phyloP scores from a whole-genome alignment of 2,329 filamentous ascomycete species.

The Aspergillus sp. region DNA sequence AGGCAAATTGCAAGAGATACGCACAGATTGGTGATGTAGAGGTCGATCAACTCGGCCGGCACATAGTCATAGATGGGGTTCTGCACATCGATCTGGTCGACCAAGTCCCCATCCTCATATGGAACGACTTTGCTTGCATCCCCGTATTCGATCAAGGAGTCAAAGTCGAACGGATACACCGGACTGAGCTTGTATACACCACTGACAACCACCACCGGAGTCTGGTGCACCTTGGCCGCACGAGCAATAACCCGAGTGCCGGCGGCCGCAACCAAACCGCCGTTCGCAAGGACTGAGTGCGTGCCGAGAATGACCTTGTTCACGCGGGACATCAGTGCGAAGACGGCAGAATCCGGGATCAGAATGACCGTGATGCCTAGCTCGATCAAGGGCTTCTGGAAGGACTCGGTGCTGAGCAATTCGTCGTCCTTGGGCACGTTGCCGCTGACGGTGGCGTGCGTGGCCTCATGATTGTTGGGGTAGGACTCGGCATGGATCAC shows the following conservation, averaged over 20 bases:
- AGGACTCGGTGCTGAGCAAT: constrained; percentile 45
- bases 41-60: constrained; percentile 63
- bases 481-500: constrained; percentile 76
- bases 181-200: constrained; percentile 94
- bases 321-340: constrained; percentile 90
- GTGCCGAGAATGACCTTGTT: constrained; percentile 93
- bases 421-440: constrained; percentile 49
- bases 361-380: constrained; percentile 79
- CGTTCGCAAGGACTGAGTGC: constrained; percentile 82
- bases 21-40: constrained; percentile 74
- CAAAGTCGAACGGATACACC: constrained; percentile 78
- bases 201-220: constrained; percentile 82
- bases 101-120: constrained; percentile 75
- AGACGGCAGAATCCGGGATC: constrained; percentile 79
- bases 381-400: constrained; percentile 74
- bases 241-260: constrained; percentile 82
- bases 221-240: constrained; percentile 77
- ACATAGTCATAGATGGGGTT: constrained; percentile 83
- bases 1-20: constrained; percentile 27
- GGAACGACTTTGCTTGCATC: constrained; percentile 72
- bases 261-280: constrained; percentile 76
- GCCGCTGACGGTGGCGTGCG: constrained; percentile 62
- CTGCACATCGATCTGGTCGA: constrained; percentile 73
- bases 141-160: constrained; percentile 81
- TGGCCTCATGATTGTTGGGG: constrained; percentile 65